Evolutionary conservation across 1,284 basidiomycete genomes (phyloP), one percentile per base, ranked within the genome.

Genomic region (Microbotryomycetes sp.): DNA sequence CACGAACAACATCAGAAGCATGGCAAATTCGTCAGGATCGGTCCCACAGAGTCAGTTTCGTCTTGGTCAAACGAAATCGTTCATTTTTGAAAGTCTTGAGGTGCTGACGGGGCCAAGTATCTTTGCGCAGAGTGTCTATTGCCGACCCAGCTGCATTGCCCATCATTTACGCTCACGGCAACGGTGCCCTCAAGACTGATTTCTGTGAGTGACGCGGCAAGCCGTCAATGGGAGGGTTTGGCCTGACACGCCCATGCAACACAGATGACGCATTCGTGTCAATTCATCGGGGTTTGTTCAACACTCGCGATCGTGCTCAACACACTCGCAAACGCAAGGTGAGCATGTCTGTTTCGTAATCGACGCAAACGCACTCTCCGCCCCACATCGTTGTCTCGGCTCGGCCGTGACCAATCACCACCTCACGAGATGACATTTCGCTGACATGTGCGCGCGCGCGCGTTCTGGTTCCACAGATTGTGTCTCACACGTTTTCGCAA

Each of bases 21-120:
- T 66, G 90, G 90, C 87, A 71, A 60, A 79, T 81, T 91, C 58
- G 86, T 92, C n/a, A 86, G 91, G 66, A 79, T 94, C 62, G 88
- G 88, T 0, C 90, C 91, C 0, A 90, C 92, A 28, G 60, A 61
- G 60, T 57, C 26, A 56, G 60, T 53, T 30, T 26, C 22, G 36
- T 42, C 36, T n/a, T n/a, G n/a, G n/a, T n/a, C n/a, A n/a, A n/a
- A n/a, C n/a, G n/a, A n/a, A n/a, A n/a, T n/a, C n/a, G n/a, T n/a
- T n/a, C n/a, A n/a, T n/a, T n/a, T n/a, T n/a, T n/a, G n/a, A n/a
- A n/a, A n/a, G 36, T 42, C 36, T 42, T 42, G 36, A 42, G 49
- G 49, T 23, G 49, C 15, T 22, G 49, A 50, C 28, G 49, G 36
- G 36, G 36, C 19, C 36, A 42, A 9, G 9, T 9, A 42, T 19